Conservation (phyloP, 2,329 filamentous ascomycete genomes). For the Alternaria dauci region DNA sequence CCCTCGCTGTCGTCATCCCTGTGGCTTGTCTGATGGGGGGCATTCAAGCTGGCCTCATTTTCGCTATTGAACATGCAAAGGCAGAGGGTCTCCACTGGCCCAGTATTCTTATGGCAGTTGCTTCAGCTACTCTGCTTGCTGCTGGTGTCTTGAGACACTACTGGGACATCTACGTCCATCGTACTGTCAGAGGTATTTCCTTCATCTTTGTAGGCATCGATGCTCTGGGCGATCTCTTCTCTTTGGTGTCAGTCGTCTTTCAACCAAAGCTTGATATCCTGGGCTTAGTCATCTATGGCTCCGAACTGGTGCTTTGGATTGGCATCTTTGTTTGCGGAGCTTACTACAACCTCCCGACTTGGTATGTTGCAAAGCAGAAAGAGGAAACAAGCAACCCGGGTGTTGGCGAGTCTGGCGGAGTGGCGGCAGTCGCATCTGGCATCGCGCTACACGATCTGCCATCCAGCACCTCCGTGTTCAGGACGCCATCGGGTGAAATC, state of each 20-base stretch:
- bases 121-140: slow-evolving; percentile 70
- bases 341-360: slow-evolving; percentile 70
- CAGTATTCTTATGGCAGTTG: slow-evolving; percentile 69
- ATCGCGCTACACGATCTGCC: slow-evolving; percentile 60
- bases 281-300: slow-evolving; percentile 72
- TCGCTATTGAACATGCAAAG: slow-evolving; percentile 60
- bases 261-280: slow-evolving; percentile 66
- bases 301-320: slow-evolving; percentile 71
- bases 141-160: slow-evolving; percentile 74
- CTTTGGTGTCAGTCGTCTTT: slow-evolving; percentile 70
- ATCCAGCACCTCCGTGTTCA: slow-evolving; percentile 71
- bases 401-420: background rate
- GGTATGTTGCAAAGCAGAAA: slow-evolving; percentile 55
- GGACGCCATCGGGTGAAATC: slow-evolving; percentile 60
- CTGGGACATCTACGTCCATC: slow-evolving; percentile 71
- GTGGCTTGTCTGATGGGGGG: slow-evolving; percentile 67
- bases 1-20: slow-evolving; percentile 58
- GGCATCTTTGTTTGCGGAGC: slow-evolving; percentile 72
- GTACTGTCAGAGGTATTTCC: slow-evolving; percentile 74
- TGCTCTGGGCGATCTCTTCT: slow-evolving; percentile 73
- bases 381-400: slow-evolving; percentile 10
- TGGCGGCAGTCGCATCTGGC: slow-evolving; percentile 14
- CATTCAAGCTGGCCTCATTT: slow-evolving; percentile 67
- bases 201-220: slow-evolving; percentile 77
- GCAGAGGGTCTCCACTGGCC: slow-evolving; percentile 65